Base-by-base conservation (phyloP, 169 alveolate species). In the Sarcocystis neurona region DNA sequence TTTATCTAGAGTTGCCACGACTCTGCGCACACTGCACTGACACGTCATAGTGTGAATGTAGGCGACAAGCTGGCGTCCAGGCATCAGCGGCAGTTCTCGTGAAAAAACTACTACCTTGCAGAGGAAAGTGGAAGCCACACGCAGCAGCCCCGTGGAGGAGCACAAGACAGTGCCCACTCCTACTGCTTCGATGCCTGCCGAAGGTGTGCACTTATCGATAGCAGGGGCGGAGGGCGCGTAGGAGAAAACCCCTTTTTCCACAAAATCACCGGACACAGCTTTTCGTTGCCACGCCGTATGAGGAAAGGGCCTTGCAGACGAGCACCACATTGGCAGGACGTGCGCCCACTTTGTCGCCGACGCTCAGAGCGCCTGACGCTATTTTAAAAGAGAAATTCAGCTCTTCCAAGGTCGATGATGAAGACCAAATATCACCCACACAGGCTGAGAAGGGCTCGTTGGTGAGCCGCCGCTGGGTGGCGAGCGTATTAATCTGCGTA, bases 1-100 rank as follows among this genome's bases (percentile, higher is more conserved):
- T 47, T 75, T 75, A 66, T 75, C 32, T 4, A 75, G 37, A 20
- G 32, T 46, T 0, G 48, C 84, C 23, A 18, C 74, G 47, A 79
- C 27, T 72, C 41, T 72, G 39, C 53, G 47, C 41, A 48, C 12
- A 0, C 15, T 1, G 72, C 43, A 63, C 66, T 34, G 43, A 37
- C 48, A 20, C 23, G 46, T 43, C 23, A 63, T 0, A 10, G 77
- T 50, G 87, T 79, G 87, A 46, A 79, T 53, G 77, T 53, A 47
- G 34, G 66, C 87, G 23, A 46, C 77, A 20, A 79, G 32, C 87
- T 79, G 60, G 44, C 72, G 80, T 15, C 93, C 93, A 50, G 85
- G 90, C 87, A 91, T 75, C 78, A 91, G 46, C 34, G 93, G 93
- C 43, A 91, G 66, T 56, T 86, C 92, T 12, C 84, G 46, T 41